Percentiles rank a stretch among this genome's conserved stretches.
These are phyloP conservation scores for Aspergillus baeticus DNA, from an alignment of 495 filamentous ascomycete genomes.

Conservation along the genomic window DNA sequence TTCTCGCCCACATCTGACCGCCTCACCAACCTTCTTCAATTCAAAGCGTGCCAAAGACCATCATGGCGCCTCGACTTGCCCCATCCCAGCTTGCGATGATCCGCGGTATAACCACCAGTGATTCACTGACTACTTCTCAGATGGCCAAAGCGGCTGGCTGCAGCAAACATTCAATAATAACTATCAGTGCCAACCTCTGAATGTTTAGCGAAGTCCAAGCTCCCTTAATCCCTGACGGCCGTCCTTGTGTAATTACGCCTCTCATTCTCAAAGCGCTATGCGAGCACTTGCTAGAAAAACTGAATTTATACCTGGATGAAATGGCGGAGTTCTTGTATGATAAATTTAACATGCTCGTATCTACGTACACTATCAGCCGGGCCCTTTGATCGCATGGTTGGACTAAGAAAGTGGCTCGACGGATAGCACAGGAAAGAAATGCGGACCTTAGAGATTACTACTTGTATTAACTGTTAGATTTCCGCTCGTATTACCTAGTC, in stretches of 20 bases:
- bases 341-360: conserved; percentile 22
- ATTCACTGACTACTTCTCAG: too few species aligned
- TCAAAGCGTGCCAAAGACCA: too few species aligned
- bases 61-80: too few species aligned
- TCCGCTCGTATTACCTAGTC: conserved; percentile 29
- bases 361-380: conserved; percentile 1
- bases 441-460: conserved; percentile 34
- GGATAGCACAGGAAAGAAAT: conserved; percentile 20
- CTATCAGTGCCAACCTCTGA: too few species aligned
- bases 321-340: conserved; percentile 32
- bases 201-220: too few species aligned
- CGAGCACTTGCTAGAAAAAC: conserved; percentile 22
- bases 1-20: too few species aligned
- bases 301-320: conserved; percentile 23
- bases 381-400: conserved; percentile 2
- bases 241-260: conserved; percentile 20
- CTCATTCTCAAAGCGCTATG: conserved; percentile 30
- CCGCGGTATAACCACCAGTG: too few species aligned
- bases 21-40: too few species aligned
- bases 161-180: too few species aligned
- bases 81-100: too few species aligned
- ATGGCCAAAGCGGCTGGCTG: too few species aligned
- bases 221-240: too few species aligned
- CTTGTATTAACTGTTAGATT: conserved; percentile 29
- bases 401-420: conserved; percentile 15